Evolutionary conservation across 805 yeast genomes (phyloP).

Genomic region (Pichia ethanolica): DNA sequence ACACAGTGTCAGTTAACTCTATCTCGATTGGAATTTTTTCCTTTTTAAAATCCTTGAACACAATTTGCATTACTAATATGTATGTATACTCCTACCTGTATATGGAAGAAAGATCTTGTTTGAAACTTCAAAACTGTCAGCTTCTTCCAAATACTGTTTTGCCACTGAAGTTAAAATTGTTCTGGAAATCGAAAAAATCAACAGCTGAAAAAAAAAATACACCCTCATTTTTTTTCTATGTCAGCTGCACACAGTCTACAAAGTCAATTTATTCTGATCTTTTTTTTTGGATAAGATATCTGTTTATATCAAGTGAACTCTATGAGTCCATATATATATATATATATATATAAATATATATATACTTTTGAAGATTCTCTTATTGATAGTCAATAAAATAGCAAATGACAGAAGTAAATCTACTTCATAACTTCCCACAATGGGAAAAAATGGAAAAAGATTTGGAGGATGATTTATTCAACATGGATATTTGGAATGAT

Average conservation of each 20-base stretch:
- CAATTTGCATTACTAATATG: constrained; percentile 51
- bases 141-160: neutral
- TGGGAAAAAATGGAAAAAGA: constrained; percentile 20
- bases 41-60: constrained; percentile 89
- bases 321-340: no score
- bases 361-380: no score
- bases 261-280: no score
- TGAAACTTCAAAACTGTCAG: neutral
- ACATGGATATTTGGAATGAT: constrained; percentile 21
- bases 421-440: constrained; percentile 20
- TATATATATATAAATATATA: no score
- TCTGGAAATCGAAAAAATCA: neutral
- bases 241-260: no score
- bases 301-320: no score
- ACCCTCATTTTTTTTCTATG: no score
- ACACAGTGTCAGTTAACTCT: constrained; percentile 58
- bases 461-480: constrained; percentile 18
- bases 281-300: no score
- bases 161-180: neutral
- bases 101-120: neutral
- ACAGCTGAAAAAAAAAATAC: neutral
- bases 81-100: no score
- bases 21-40: constrained; percentile 76
- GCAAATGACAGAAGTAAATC: constrained; percentile 1
- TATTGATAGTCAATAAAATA: neutral